Percentiles rank a stretch among this genome's conserved stretches.
These are phyloP conservation scores for Eimeria acervulina DNA, from an alignment of 169 alveolate species.

Conservation along the genomic window DNA sequence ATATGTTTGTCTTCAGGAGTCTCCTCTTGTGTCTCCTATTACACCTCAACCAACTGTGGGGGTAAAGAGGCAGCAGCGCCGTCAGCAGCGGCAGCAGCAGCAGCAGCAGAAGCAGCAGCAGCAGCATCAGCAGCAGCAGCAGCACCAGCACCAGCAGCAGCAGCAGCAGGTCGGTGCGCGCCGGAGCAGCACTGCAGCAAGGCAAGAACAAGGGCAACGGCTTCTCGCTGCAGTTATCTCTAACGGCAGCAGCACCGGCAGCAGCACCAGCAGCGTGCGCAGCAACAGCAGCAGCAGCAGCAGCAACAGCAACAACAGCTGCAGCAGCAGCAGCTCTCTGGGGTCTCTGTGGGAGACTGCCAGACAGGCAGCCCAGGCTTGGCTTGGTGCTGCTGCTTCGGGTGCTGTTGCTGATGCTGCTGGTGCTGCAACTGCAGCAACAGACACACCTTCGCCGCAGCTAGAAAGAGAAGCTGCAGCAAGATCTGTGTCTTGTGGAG, in stretches of 20 bases:
- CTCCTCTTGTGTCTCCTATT: neutral
- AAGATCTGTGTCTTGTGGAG: no score
- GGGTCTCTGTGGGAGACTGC: neutral
- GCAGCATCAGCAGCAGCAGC: conserved; percentile 29
- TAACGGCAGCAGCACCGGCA: neutral
- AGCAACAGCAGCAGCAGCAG: no score
- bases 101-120: conserved; percentile 7
- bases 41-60: neutral
- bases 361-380: neutral
- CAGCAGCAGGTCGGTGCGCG: neutral
- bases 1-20: neutral
- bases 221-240: neutral
- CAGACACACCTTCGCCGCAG: no score
- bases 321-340: neutral
- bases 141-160: conserved; percentile 25
- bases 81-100: neutral
- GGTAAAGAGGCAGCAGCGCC: neutral
- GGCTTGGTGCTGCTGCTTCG: no score
- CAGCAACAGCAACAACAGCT: no score
- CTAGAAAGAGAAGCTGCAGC: no score
- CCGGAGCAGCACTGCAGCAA: neutral
- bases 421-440: no score
- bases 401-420: no score
- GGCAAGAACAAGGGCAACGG: neutral
- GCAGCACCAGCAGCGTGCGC: no score